Evolutionary conservation across 202 grass and related monocot genomes (phyloP).

Genomic region (Bolboschoenoplectus hybrid): DNA sequence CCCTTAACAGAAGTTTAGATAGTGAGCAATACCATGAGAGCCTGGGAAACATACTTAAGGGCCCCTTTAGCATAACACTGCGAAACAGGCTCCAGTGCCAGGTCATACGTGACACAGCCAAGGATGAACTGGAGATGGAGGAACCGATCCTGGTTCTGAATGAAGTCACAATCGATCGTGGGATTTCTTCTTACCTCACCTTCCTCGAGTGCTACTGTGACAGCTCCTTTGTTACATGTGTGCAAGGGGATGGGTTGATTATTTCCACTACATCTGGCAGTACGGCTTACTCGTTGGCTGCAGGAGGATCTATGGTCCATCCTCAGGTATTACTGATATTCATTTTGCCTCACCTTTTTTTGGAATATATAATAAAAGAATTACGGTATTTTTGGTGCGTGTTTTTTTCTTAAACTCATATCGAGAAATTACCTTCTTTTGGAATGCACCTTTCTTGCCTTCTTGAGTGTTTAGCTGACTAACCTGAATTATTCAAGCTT

Average conservation of each 20-base stretch:
- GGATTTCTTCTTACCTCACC: conserved; percentile 97
- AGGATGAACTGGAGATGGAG: conserved; percentile 77
- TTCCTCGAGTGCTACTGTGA: conserved; percentile 90
- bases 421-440: not conserved
- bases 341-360: not conserved
- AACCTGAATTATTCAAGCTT: conserved; percentile 2
- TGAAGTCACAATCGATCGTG: conserved; percentile 89
- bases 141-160: conserved; percentile 86
- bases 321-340: conserved; percentile 68
- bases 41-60: conserved; percentile 72
- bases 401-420: not conserved
- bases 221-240: conserved; percentile 88
- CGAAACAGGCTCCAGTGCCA: conserved; percentile 85
- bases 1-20: conserved; percentile 25
- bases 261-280: conserved; percentile 95
- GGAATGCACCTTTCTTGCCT: not conserved
- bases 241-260: conserved; percentile 94
- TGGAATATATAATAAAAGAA: conserved; percentile 2
- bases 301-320: conserved; percentile 99
- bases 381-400: not conserved
- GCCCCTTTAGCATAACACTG: conserved; percentile 87
- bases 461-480: not conserved
- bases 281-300: conserved; percentile 92
- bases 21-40: conserved; percentile 75
- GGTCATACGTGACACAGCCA: conserved; percentile 83